Percentiles rank a stretch among this genome's conserved stretches.
These are phyloP conservation scores for Claviceps sorghi DNA, from an alignment of 2,329 filamentous ascomycete species.

Conservation along the genomic window DNA sequence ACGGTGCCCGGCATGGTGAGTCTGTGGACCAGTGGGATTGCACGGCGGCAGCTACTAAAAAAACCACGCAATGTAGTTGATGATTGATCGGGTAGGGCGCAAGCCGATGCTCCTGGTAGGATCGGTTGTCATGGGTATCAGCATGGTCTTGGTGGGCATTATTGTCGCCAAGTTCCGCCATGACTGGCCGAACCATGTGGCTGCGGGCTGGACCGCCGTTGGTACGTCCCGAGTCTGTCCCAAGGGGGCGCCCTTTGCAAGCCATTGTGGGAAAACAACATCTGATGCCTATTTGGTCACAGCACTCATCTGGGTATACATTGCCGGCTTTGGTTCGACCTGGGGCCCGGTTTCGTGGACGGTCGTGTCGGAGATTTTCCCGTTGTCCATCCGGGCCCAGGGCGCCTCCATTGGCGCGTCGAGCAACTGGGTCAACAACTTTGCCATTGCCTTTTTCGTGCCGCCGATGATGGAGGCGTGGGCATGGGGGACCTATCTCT, in stretches of 20 bases:
- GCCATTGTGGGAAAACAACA: too few relatives aligned
- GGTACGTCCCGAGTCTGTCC: background rate
- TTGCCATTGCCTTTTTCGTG: constrained; percentile 30
- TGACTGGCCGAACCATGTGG: constrained; percentile 25
- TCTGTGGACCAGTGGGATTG: background rate
- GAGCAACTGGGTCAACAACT: constrained; percentile 25
- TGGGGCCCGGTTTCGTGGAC: constrained; percentile 34
- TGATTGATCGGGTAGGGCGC: constrained; percentile 25
- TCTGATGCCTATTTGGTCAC: background rate
- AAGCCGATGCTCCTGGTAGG: constrained; percentile 1
- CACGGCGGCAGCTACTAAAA: too few relatives aligned
- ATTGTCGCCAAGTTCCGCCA: constrained; percentile 24
- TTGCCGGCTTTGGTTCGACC: constrained; percentile 30
- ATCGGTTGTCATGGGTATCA: constrained; percentile 16
- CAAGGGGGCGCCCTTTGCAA: background rate
- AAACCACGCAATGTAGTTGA: constrained; percentile 4
- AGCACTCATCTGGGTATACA: constrained; percentile 30
- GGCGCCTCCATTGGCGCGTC: constrained; percentile 18
- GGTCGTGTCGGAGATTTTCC: constrained; percentile 32
- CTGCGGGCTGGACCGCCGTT: constrained; percentile 14
- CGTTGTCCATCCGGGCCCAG: constrained; percentile 19
- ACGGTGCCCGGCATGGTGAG: constrained; percentile 18
- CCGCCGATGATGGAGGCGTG: constrained; percentile 24
- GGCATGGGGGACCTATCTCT: constrained; percentile 38
- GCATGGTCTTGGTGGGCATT: constrained; percentile 25